Base-by-base conservation (phyloP, 1,139 yeast genomes). In the Candida labiduridarum region DNA sequence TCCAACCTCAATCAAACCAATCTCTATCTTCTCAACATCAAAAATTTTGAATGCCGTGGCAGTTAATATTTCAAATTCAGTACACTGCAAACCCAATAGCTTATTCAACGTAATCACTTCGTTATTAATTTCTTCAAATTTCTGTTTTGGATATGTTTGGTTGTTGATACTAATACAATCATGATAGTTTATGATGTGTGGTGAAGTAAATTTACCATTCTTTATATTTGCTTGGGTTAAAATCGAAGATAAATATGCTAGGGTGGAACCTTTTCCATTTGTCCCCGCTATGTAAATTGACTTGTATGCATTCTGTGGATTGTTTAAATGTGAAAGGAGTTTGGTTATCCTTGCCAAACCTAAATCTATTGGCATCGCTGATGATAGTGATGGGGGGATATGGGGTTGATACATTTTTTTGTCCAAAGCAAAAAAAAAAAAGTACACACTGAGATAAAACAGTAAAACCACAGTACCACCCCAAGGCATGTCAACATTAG, bases 261-360 rank as follows among this genome's bases (percentile, higher is more conserved):
- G 83, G 0, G 91, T 89, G 0, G 96, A 89, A 0, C 98, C 98
- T 62, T 92, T 92, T 0, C 98, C 98, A 63, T 92, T 92, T 4
- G 97, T 92, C 0, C 98, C 98, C 0, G 97, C 96, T 10, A 92
- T 78, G 63, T 92, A 97, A 6, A 92, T 71, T 1, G 91, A 82
- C 55, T 82, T 80, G 64, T 82, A 82, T 2, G 68, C 55, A 31
- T 55, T 58, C 44, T 89, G 96, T 0, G 96, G 97, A 59, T 82
- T 79, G 0, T 90, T 90, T 33, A 90, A 67, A 45, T 72, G 69
- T 4, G 65, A 58, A n/a, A 89, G 76, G n/a, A 90, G 78, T 46
- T 66, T 66, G 0, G 74, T 47, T 0, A 89, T 78, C 49, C 96
- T 70, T 1, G 79, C 59, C n/a, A 92, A 76, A 0, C 96, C 96